phyloP scores from a whole-genome alignment of 2,329 filamentous ascomycete species.

The Aspergillus pseudoviridinutans region DNA sequence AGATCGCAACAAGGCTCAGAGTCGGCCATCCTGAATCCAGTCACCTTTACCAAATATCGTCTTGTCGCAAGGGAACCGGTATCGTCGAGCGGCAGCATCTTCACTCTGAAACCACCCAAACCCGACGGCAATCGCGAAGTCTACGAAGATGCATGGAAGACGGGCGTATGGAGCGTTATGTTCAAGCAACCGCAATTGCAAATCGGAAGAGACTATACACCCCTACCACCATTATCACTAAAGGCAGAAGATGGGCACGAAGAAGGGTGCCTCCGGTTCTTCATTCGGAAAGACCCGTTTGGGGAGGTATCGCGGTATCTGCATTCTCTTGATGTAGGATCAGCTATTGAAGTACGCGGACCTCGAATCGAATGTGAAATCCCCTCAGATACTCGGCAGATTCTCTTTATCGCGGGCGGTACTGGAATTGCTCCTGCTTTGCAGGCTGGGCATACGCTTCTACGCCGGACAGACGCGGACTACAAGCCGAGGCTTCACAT shows the following conservation, averaged over 20 bases:
- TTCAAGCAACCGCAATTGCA: conserved; percentile 93
- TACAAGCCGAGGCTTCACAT: conserved; percentile 58
- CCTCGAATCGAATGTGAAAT: conserved; percentile 67
- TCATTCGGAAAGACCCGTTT: conserved; percentile 71
- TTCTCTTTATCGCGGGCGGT: conserved; percentile 86
- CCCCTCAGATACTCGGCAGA: conserved; percentile 50
- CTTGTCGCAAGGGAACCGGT: conserved; percentile 42
- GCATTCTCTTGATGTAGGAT: conserved; percentile 58
- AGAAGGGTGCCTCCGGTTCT: conserved; percentile 58
- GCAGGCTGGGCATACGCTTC: conserved; percentile 67
- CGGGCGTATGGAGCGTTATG: conserved; percentile 81
- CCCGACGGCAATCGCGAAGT: conserved; percentile 31
- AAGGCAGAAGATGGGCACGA: conserved; percentile 19
- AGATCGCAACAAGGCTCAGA: conserved; percentile 23
- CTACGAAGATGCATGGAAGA: conserved; percentile 50
- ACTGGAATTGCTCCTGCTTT: conserved; percentile 89
- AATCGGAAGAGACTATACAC: conserved; percentile 88
- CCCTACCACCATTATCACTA: conserved; percentile 52
- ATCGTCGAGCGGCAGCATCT: conserved; percentile 46
- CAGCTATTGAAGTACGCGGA: conserved; percentile 70
- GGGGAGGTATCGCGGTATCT: conserved; percentile 88
- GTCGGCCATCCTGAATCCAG: conserved; percentile 31
- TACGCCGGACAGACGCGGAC: conserved; percentile 25
- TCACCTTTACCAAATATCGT: conserved; percentile 39
- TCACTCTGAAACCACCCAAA: conserved; percentile 38